These are phyloP conservation scores for Ustilago crameri DNA, from an alignment of 1,284 basidiomycete genomes.

Conservation along the genomic window DNA sequence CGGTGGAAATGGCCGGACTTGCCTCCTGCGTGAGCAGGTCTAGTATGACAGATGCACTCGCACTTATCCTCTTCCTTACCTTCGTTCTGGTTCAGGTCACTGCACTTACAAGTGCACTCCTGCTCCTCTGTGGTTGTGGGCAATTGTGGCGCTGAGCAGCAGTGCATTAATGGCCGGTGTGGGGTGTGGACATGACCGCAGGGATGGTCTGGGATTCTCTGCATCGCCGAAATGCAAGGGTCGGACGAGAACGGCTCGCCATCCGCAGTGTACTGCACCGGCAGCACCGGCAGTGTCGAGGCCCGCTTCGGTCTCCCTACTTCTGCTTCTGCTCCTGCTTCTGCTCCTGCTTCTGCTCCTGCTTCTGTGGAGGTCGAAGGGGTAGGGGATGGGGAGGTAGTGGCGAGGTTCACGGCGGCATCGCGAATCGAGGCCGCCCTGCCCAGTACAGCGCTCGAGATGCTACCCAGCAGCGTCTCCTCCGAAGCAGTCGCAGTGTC, in stretches of 20 bases:
- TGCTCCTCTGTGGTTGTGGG: background rate
- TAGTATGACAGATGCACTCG: constrained; percentile 17
- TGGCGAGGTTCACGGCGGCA: constrained; percentile 5
- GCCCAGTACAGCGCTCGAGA: constrained; percentile 15
- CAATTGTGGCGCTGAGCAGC: constrained; percentile 26
- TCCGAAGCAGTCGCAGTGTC: background rate
- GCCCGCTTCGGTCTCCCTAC: constrained; percentile 7
- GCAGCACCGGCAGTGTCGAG: constrained; percentile 11
- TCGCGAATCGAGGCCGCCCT: constrained; percentile 12
- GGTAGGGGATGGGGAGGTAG: background rate
- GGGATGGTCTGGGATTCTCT: constrained; percentile 40
- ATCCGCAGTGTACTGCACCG: constrained; percentile 22
- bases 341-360: too few species aligned
- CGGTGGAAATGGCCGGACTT: constrained; percentile 42
- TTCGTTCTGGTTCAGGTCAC: background rate
- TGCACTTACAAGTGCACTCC: constrained; percentile 16
- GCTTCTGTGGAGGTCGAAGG: background rate
- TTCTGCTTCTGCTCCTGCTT: too few species aligned
- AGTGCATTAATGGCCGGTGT: constrained; percentile 9
- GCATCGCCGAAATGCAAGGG: constrained; percentile 44
- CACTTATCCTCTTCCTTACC: background rate
- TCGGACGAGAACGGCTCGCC: constrained; percentile 38
- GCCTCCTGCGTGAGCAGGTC: constrained; percentile 1
- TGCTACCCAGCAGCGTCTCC: constrained; percentile 1
- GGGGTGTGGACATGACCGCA: constrained; percentile 9